Percentiles rank a stretch among this genome's conserved stretches.
Evolutionary conservation across 1,284 basidiomycete species (phyloP).

Genomic region (Malassezia sympodialis): DNA sequence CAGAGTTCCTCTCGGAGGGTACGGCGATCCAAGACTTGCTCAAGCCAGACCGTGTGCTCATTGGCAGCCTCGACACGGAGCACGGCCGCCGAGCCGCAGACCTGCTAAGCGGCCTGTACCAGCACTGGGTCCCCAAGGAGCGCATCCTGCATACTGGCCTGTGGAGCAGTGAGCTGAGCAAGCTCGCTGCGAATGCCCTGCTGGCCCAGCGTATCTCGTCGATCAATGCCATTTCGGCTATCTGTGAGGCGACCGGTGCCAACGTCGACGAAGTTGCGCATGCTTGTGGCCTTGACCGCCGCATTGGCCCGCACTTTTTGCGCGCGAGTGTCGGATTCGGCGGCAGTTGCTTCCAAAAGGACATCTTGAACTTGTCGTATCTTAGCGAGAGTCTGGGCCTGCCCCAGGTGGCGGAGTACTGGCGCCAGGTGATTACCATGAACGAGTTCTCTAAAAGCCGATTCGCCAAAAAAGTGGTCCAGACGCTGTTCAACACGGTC

Average conservation of each 20-base stretch:
- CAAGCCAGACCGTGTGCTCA: slow-evolving; percentile 84
- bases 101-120: slow-evolving; percentile 70
- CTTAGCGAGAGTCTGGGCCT: slow-evolving; percentile 77
- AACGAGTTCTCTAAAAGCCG: slow-evolving; percentile 46
- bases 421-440: slow-evolving; percentile 54
- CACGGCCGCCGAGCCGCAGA: slow-evolving; percentile 73
- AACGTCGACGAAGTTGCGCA: slow-evolving; percentile 96
- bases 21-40: slow-evolving; percentile 85
- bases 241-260: slow-evolving; percentile 98
- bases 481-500: slow-evolving; percentile 90
- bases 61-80: slow-evolving; percentile 80
- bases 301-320: slow-evolving; percentile 90
- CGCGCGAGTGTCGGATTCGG: slow-evolving; percentile 93
- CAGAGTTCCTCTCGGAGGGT: slow-evolving; percentile 96
- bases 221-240: slow-evolving; percentile 92
- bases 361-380: slow-evolving; percentile 97
- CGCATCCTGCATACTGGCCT: slow-evolving; percentile 86
- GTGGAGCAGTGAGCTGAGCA: slow-evolving; percentile 96
- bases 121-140: slow-evolving; percentile 85
- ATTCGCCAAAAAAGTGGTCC: slow-evolving; percentile 49
- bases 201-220: slow-evolving; percentile 91
- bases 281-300: slow-evolving; percentile 83
- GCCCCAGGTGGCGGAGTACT: slow-evolving; percentile 95
- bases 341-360: slow-evolving; percentile 80
- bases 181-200: slow-evolving; percentile 97